phyloP scores from a whole-genome alignment of 1,284 basidiomycete genomes.

The Peniophora sp. region DNA sequence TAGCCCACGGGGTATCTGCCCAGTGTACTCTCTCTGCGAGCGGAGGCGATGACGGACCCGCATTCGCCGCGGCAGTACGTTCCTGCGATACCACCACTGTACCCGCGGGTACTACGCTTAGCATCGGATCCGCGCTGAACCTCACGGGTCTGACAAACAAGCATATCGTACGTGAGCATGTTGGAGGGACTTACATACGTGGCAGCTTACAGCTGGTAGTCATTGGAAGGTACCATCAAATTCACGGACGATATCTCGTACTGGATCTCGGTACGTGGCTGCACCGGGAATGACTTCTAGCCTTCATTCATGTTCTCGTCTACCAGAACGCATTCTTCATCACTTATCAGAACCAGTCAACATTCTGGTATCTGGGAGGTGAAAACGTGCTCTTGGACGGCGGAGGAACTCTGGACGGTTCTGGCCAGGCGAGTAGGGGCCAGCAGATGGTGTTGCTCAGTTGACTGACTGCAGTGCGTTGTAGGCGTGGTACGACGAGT shows the following conservation, averaged over 20 bases:
- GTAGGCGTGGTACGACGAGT: constrained; percentile 48
- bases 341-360: constrained; percentile 48
- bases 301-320: neutral
- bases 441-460: neutral
- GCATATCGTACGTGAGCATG: constrained; percentile 34
- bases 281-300: neutral
- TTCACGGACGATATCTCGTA: constrained; percentile 45
- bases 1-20: no score
- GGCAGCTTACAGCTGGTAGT: constrained; percentile 21
- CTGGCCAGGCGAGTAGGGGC: constrained; percentile 36
- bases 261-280: constrained; percentile 36
- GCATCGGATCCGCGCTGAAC: constrained; percentile 41
- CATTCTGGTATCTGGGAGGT: constrained; percentile 59
- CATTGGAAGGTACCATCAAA: constrained; percentile 40
- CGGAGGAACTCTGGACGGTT: constrained; percentile 54
- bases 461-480: constrained; percentile 4
- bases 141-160: constrained; percentile 45
- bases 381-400: constrained; percentile 48
- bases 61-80: constrained; percentile 36
- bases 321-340: constrained; percentile 43
- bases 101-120: constrained; percentile 39
- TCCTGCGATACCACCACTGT: constrained; percentile 36
- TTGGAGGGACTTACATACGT: neutral
- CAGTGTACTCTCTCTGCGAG: constrained; percentile 32
- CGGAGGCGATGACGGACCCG: constrained; percentile 46